Evolutionary conservation across 2,329 filamentous ascomycete genomes (phyloP).

Genomic region (Pseudogymnoascus sp.): DNA sequence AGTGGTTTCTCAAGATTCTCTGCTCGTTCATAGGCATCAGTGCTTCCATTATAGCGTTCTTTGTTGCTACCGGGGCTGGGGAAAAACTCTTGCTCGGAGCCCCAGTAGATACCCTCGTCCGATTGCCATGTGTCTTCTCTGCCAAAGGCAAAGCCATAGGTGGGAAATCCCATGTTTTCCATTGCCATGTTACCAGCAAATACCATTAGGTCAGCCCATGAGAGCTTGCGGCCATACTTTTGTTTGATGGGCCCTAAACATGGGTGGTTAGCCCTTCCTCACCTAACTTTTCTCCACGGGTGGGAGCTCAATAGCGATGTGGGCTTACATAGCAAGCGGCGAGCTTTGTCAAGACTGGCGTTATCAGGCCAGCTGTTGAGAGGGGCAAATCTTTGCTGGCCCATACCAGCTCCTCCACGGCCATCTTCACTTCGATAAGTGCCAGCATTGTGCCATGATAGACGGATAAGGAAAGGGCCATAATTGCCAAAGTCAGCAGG

Average conservation of each 20-base stretch:
- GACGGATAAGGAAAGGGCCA: constrained; percentile 51
- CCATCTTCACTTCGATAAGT: constrained; percentile 54
- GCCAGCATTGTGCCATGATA: constrained; percentile 55
- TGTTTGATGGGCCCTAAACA: constrained; percentile 48
- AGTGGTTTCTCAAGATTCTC: constrained; percentile 40
- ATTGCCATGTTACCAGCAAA: constrained; percentile 53
- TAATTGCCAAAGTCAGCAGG: constrained; percentile 56
- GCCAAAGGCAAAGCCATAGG: constrained; percentile 50
- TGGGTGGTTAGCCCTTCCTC: background rate
- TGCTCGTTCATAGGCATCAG: constrained; percentile 20
- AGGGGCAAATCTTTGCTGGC: constrained; percentile 54
- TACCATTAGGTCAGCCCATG: constrained; percentile 51
- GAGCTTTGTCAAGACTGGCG: constrained; percentile 53
- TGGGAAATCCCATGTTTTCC: constrained; percentile 52
- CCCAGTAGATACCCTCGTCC: constrained; percentile 55
- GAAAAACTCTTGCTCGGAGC: constrained; percentile 50
- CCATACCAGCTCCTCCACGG: constrained; percentile 50
- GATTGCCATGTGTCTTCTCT: constrained; percentile 52
- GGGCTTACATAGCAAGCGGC: constrained; percentile 41
- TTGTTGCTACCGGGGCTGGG: constrained; percentile 39
- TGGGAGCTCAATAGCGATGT: background rate
- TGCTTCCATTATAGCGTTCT: constrained; percentile 44
- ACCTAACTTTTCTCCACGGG: background rate
- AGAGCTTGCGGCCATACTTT: constrained; percentile 56
- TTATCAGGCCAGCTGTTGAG: constrained; percentile 59